Evolutionary conservation across 2,329 filamentous ascomycete genomes (phyloP), one percentile per base, ranked within the genome.

Genomic region (Fusarium sp.): DNA sequence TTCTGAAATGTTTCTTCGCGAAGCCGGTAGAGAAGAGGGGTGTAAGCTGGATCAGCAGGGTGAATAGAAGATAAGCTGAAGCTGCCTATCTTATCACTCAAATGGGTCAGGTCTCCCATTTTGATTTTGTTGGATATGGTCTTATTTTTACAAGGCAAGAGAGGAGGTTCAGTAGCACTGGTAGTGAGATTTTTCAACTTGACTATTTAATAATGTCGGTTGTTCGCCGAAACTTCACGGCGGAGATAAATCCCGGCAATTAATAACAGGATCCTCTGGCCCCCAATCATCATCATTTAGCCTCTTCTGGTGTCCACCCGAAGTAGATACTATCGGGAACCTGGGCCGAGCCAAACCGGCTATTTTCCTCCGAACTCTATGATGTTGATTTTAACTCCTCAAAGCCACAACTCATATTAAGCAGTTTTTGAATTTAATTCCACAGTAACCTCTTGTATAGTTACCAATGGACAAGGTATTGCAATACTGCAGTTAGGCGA

Each of bases 1-100:
- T 63, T 63, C 8, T 48, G 63, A 12, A 69, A 69, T 9, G 67
- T 69, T 38, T 69, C 67, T 50, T 69, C 67, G 4, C 67, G 63
- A 2, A 64, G 54, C 29, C 67, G 59, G 7, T 70, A 69, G 13
- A 69, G 63, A 53, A 69, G 67, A 18, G 67, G 67, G 18, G 67
- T 69, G 44, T 64, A 70, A 31, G 67, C 67, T 8, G 67, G 63
- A 18, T 56, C 57, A 9, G 57, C 57, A 4, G 63, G 29, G 20
- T 53, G 28, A 4, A 69, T 37, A 7, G 67, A 64, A 3, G 53
- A 70, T 13, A 69, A 46, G 33, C 26, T 46, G 8, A 69, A 69
- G 8, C 33, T 68, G 24, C 67, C 67, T 2, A 69, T 70, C 5
- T 33, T 16, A 20, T 70, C 62, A 24, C 65, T 50, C 8, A 60